These are phyloP conservation scores for Pleurotus salmoneostramineus DNA, from an alignment of 768 basidiomycete genomes.

Conservation along the genomic window DNA sequence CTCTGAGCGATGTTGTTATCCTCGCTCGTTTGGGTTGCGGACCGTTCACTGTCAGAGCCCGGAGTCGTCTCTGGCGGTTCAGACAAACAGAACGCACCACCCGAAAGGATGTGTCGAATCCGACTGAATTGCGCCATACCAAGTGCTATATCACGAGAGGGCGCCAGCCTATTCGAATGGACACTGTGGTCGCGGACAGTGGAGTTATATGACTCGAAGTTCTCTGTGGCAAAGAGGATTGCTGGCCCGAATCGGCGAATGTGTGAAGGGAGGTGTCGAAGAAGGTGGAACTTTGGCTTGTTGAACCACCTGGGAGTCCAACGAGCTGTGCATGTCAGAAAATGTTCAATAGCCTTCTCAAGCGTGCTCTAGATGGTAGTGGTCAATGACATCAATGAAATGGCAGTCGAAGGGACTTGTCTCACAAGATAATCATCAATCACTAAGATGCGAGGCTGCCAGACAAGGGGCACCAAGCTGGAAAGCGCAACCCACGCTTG, in stretches of 20 bases:
- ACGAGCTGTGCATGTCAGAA: conserved; percentile 25
- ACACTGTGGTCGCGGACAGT: conserved; percentile 27
- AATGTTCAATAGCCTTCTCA: conserved; percentile 25
- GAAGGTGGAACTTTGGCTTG: conserved; percentile 41
- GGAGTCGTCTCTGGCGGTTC: neutral
- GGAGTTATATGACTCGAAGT: conserved; percentile 38
- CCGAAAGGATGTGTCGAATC: conserved; percentile 21
- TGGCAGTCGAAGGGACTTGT: neutral
- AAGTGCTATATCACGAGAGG: conserved; percentile 24
- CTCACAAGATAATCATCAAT: conserved; percentile 28
- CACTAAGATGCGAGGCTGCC: conserved; percentile 33
- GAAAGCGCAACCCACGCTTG: conserved; percentile 30
- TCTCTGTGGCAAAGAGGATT: conserved; percentile 38
- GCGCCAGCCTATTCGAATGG: conserved; percentile 29
- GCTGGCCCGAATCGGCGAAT: conserved; percentile 37
- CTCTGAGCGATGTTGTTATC: too few species aligned
- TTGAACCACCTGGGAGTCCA: conserved; percentile 32
- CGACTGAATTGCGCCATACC: conserved; percentile 20
- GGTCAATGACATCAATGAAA: neutral
- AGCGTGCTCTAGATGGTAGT: conserved; percentile 17
- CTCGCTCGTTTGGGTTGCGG: neutral
- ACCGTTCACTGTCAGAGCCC: neutral
- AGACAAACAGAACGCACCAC: conserved; percentile 12
- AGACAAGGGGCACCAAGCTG: conserved; percentile 29
- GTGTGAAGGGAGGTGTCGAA: conserved; percentile 31